These are phyloP conservation scores for Fimicolochytrium jonesii DNA, from an alignment of 192 early-diverging fungal species.

Conservation along the genomic window DNA sequence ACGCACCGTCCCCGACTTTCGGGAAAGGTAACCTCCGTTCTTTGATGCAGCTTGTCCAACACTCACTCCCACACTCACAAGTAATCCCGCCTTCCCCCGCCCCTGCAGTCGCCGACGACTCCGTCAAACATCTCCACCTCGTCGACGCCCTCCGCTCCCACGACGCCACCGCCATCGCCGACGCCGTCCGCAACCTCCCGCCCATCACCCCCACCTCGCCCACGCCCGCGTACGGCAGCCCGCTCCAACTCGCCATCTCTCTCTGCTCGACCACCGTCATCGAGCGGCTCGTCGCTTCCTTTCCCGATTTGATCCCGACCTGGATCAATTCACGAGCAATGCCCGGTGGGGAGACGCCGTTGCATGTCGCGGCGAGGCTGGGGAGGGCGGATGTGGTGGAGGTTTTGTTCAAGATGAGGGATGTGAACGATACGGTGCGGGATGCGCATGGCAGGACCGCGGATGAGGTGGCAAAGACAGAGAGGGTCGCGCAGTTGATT, in stretches of 20 bases:
- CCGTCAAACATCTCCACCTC: slow-evolving; percentile 26
- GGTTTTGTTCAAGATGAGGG: slow-evolving; percentile 57
- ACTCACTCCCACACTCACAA: too few species aligned
- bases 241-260: slow-evolving; percentile 34
- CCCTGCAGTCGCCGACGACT: slow-evolving; percentile 22
- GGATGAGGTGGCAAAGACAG: slow-evolving; percentile 47
- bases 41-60: too few species aligned
- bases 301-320: slow-evolving; percentile 2
- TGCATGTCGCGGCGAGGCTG: slow-evolving; percentile 70
- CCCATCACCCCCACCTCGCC: neutral
- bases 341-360: slow-evolving; percentile 62
- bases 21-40: too few species aligned
- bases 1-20: too few species aligned
- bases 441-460: slow-evolving; percentile 62
- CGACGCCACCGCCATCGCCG: slow-evolving; percentile 17
- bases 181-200: slow-evolving; percentile 12
- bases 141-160: slow-evolving; percentile 27
- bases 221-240: slow-evolving; percentile 23
- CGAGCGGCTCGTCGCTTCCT: slow-evolving; percentile 17
- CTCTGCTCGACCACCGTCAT: slow-evolving; percentile 25
- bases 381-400: slow-evolving; percentile 63
- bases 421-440: slow-evolving; percentile 62
- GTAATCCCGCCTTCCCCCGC: neutral
- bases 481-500: slow-evolving; percentile 19
- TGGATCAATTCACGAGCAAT: slow-evolving; percentile 41